Evolutionary conservation across 2,329 filamentous ascomycete genomes (phyloP).

Genomic region (Venturia nashicola): DNA sequence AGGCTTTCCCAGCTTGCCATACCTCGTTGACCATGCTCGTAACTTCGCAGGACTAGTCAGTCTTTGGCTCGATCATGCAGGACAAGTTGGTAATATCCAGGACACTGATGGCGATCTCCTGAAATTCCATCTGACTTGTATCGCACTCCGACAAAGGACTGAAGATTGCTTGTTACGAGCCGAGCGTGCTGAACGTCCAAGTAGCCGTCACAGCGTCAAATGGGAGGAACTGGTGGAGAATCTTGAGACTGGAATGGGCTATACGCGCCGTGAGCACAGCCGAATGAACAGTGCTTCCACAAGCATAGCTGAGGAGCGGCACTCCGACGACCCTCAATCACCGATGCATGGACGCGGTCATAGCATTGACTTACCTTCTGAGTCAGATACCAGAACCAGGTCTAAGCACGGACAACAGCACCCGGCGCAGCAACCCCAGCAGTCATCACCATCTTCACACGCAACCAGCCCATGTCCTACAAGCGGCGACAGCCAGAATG

Average conservation of each 20-base stretch:
- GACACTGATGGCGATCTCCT: slow-evolving; percentile 33
- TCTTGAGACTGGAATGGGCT: slow-evolving; percentile 4
- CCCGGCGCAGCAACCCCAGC: background rate
- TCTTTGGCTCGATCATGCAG: slow-evolving; percentile 55
- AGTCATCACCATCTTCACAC: slow-evolving; percentile 2
- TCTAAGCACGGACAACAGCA: background rate
- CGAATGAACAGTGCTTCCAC: slow-evolving; percentile 5
- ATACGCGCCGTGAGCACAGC: background rate
- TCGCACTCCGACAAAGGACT: slow-evolving; percentile 34
- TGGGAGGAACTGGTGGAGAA: slow-evolving; percentile 35
- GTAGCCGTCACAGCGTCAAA: slow-evolving; percentile 33
- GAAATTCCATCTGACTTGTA: slow-evolving; percentile 37
- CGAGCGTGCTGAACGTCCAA: slow-evolving; percentile 39
- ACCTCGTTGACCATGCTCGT: slow-evolving; percentile 78
- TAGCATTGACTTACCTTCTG: background rate
- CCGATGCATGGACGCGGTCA: background rate
- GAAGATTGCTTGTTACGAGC: slow-evolving; percentile 38
- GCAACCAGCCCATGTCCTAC: background rate
- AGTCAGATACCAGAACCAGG: background rate
- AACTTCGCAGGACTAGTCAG: slow-evolving; percentile 76
- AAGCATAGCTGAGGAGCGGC: background rate
- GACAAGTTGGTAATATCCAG: slow-evolving; percentile 24
- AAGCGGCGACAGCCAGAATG: slow-evolving; percentile 6
- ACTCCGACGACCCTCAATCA: background rate
- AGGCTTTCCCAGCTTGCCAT: slow-evolving; percentile 85